A percentile compares a stretch with the other conserved stretches of the same genome.
These are phyloP conservation scores for Chenopodium formosanum DNA, from an alignment of 148 eudicot species.

Conservation along the genomic window DNA sequence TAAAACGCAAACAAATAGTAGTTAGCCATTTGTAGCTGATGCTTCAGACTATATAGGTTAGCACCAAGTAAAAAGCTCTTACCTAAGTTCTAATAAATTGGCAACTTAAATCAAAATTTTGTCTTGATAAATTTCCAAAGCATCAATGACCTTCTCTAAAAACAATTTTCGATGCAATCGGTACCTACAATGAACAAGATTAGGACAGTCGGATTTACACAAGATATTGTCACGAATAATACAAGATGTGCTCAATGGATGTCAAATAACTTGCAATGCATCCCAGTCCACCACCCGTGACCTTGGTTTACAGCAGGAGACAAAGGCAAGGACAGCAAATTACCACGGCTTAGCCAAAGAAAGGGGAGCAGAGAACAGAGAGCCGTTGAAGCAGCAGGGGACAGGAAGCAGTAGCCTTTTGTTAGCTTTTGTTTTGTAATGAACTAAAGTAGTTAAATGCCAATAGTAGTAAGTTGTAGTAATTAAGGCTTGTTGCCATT, in stretches of 20 bases:
- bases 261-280: too few species aligned
- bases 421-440: too few species aligned
- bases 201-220: slow-evolving; percentile 1
- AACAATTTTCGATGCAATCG: slow-evolving; percentile 78
- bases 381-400: too few species aligned
- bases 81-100: not conserved
- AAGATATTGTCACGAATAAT: not conserved
- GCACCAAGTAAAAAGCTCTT: not conserved
- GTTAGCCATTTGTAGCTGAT: not conserved
- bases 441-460: too few species aligned
- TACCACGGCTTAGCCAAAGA: too few species aligned
- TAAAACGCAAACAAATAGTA: not conserved
- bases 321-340: too few species aligned
- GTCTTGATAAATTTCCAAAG: slow-evolving; percentile 78
- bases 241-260: not conserved
- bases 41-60: not conserved
- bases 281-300: too few species aligned
- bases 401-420: too few species aligned
- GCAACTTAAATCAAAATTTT: slow-evolving; percentile 26
- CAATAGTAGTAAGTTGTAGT: too few species aligned
- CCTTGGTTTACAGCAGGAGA: too few species aligned
- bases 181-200: slow-evolving; percentile 56
- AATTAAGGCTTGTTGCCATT: too few species aligned
- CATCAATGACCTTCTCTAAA: slow-evolving; percentile 73
- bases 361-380: too few species aligned